Base-by-base conservation (phyloP, 805 yeast genomes). In the Wickerhamiella bombiphila region DNA sequence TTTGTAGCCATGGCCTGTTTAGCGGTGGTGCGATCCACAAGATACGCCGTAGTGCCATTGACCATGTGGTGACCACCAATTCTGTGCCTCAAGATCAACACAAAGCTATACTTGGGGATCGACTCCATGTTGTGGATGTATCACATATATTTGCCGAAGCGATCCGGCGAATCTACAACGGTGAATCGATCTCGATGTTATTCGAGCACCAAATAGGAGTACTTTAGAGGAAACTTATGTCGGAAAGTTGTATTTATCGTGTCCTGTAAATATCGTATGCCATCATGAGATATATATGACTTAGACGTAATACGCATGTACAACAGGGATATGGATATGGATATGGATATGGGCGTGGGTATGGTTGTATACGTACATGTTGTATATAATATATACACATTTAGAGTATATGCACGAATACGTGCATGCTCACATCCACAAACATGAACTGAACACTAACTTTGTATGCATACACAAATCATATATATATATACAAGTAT, bases 101-200 rank as follows among this genome's bases (percentile, higher is more conserved):
- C 47, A 55, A 59, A n/a, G 57, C 59, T 29, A 53, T 44, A 32
- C 54, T 74, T 14, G 82, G 80, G 9, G 71, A 68, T 36, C 69
- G 70, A 53, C 65, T 83, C 21, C 86, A 78, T 49, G 82, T 88
- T 7, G 64, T 91, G 50, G 98, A 91, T 50, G 91, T 91, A 5
- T 75, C 93, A 7, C 66, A 80, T 41, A 72, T 91, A 15, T 79
- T 91, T 50, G 95, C 93, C 14, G 99, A 91, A 59, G 88, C 96
- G 2, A 83, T 91, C 32, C 69, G 99, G 56, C 70, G 99, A 57
- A 88, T 91, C 36, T 94, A 91, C 58, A 91, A 91, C 50, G 99
- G 99, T 48, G 99, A 91, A 63, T 75, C 88, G 13, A 94, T 91
- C 14, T 78, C 93, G 15, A 79, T 83, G 81, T 65, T 91, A 43